A percentile compares a stretch with the other conserved stretches of the same genome.
Evolutionary conservation across 495 filamentous ascomycete species (phyloP).

Genomic region (Penicillium paradoxum): DNA sequence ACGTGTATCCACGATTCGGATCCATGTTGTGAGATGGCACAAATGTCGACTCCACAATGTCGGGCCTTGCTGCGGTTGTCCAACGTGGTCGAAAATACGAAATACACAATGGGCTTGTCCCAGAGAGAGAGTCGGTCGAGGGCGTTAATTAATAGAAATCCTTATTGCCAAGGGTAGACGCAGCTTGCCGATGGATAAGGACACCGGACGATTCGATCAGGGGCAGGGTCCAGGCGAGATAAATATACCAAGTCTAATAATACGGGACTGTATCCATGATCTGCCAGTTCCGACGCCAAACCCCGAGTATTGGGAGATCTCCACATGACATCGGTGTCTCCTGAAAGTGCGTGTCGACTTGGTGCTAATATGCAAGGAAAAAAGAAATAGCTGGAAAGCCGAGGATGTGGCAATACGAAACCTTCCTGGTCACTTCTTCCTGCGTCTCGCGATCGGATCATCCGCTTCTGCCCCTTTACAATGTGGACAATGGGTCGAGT

Average conservation of each 20-base stretch:
- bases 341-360: conserved; percentile 3
- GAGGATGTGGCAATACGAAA: conserved; percentile 23
- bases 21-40: conserved; percentile 12
- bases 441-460: conserved; percentile 16
- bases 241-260: conserved; percentile 5
- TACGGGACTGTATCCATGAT: neutral
- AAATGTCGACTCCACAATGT: neutral
- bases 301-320: conserved; percentile 6
- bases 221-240: conserved; percentile 1
- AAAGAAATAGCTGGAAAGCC: conserved; percentile 17
- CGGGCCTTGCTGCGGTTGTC: neutral
- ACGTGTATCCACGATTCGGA: conserved; percentile 11
- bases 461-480: conserved; percentile 1
- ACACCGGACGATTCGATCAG: conserved; percentile 6
- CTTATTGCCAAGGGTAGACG: neutral
- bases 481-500: conserved; percentile 4
- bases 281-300: conserved; percentile 2
- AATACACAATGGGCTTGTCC: neutral
- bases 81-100: neutral
- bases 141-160: neutral
- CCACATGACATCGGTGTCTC: conserved; percentile 11
- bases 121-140: neutral
- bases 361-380: conserved; percentile 23
- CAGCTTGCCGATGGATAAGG: conserved; percentile 8
- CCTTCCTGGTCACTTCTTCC: conserved; percentile 10